Percentiles rank a stretch among this genome's conserved stretches.
Evolutionary conservation across 73 alveolate genomes (phyloP).

Genomic region (Tetrahymena thermophila): DNA sequence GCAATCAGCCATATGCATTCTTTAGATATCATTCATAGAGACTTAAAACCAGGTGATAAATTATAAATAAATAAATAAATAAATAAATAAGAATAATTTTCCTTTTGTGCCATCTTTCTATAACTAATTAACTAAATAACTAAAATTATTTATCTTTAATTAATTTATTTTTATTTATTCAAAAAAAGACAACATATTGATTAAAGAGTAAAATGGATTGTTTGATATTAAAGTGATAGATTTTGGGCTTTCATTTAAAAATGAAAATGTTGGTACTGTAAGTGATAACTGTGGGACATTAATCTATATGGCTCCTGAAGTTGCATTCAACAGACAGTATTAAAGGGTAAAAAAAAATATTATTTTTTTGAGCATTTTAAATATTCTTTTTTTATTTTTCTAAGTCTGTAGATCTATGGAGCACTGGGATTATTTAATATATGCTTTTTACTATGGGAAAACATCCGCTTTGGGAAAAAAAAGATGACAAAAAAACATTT

Average conservation of each 20-base stretch:
- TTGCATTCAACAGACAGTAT: background rate
- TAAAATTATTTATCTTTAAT: too few species aligned
- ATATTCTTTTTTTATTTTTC: background rate
- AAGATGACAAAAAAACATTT: background rate
- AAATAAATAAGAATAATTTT: too few species aligned
- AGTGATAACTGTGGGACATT: slow-evolving; percentile 17
- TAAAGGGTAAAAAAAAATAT: background rate
- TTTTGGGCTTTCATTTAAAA: slow-evolving; percentile 16
- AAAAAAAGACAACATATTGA: background rate
- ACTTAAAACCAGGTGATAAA: background rate
- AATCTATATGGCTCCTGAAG: slow-evolving; percentile 30
- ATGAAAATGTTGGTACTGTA: background rate
- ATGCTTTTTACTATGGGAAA: slow-evolving; percentile 4
- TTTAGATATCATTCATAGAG: slow-evolving; percentile 2
- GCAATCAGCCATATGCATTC: background rate
- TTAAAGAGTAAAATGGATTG: background rate
- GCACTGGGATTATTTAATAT: slow-evolving; percentile 19
- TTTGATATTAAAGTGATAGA: background rate
- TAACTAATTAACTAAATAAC: too few species aligned
- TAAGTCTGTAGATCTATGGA: slow-evolving; percentile 20
- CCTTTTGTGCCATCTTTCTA: background rate
- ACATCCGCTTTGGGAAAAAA: background rate
- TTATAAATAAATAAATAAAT: too few species aligned
- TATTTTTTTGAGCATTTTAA: background rate
- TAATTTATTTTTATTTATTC: background rate